Conservation (phyloP, 1,284 basidiomycete genomes). For the Melampsora larici-populina region DNA sequence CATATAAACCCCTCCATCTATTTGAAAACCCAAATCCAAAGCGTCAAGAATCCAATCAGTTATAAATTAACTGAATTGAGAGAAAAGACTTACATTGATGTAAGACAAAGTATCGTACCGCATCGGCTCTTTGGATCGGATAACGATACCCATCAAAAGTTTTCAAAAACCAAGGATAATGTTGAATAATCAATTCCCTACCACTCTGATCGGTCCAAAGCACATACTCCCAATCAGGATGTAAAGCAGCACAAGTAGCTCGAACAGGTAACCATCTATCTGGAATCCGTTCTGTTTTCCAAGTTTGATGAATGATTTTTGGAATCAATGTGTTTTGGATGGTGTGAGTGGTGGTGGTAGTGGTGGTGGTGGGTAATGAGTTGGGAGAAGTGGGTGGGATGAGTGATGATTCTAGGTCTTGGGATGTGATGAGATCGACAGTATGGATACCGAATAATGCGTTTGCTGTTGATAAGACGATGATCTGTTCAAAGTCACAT, state of each 20-base stretch:
- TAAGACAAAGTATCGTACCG: constrained; percentile 95
- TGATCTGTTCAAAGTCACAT: background rate
- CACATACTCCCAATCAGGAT: constrained; percentile 83
- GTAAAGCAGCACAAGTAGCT: constrained; percentile 54
- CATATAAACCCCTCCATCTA: constrained; percentile 84
- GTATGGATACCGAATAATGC: constrained; percentile 17
- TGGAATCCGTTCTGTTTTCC: constrained; percentile 87
- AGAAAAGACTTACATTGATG: constrained; percentile 62
- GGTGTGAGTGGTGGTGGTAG: constrained; percentile 46
- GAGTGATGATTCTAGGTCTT: background rate
- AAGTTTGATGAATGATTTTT: constrained; percentile 94
- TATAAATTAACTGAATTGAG: no score
- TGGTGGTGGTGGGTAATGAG: background rate
- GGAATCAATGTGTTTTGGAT: constrained; percentile 60
- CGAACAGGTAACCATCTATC: constrained; percentile 67
- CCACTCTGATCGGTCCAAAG: constrained; percentile 93
- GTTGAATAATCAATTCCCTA: constrained; percentile 77
- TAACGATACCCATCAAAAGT: constrained; percentile 91
- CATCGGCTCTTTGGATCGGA: constrained; percentile 92
- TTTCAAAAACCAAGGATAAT: constrained; percentile 88
- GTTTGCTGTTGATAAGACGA: constrained; percentile 32
- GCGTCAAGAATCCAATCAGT: no score
- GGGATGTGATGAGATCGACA: constrained; percentile 8
- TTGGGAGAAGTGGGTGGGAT: background rate
- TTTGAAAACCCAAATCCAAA: no score